phyloP scores from a whole-genome alignment of 78 protist species.

The Cavenderia fasciculata region DNA sequence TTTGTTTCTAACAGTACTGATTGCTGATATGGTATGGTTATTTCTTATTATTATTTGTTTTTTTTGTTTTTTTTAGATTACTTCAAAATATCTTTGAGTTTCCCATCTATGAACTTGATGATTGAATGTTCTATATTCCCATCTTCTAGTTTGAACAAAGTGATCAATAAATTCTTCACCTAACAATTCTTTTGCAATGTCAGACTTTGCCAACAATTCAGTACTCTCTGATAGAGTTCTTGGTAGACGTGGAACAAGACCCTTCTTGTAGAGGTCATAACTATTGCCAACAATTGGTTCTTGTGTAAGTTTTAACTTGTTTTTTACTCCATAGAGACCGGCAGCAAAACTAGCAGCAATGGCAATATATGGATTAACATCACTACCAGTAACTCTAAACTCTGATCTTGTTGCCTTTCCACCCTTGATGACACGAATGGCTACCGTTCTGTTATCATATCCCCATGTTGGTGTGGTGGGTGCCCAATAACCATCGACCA shows the following conservation, averaged over 20 bases:
- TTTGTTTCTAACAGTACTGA: too few relatives aligned
- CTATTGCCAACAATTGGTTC: slow-evolving; percentile 28
- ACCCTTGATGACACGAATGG: slow-evolving; percentile 60
- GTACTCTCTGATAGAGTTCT: slow-evolving; percentile 50
- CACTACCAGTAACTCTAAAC: slow-evolving; percentile 71
- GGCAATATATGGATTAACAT: slow-evolving; percentile 74
- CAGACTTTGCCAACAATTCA: slow-evolving; percentile 39
- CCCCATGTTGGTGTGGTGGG: slow-evolving; percentile 79
- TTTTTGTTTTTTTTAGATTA: slow-evolving; percentile 27
- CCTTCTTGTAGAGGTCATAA: slow-evolving; percentile 46
- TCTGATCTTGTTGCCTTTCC: slow-evolving; percentile 71
- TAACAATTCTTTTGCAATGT: slow-evolving; percentile 51
- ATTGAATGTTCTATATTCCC: slow-evolving; percentile 78
- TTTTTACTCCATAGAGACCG: slow-evolving; percentile 73
- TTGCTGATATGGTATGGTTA: too few relatives aligned
- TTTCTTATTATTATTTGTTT: not conserved
- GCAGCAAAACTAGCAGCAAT: slow-evolving; percentile 81
- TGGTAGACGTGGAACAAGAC: slow-evolving; percentile 45
- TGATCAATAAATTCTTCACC: slow-evolving; percentile 84
- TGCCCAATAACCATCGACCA: slow-evolving; percentile 83
- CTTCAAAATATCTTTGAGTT: slow-evolving; percentile 74
- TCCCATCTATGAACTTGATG: slow-evolving; percentile 79
- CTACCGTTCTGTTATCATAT: slow-evolving; percentile 70
- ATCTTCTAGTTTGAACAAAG: slow-evolving; percentile 63
- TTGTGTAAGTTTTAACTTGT: slow-evolving; percentile 41